These are phyloP conservation scores for Populus simonii DNA, from an alignment of 345 rosid species.

Conservation along the genomic window DNA sequence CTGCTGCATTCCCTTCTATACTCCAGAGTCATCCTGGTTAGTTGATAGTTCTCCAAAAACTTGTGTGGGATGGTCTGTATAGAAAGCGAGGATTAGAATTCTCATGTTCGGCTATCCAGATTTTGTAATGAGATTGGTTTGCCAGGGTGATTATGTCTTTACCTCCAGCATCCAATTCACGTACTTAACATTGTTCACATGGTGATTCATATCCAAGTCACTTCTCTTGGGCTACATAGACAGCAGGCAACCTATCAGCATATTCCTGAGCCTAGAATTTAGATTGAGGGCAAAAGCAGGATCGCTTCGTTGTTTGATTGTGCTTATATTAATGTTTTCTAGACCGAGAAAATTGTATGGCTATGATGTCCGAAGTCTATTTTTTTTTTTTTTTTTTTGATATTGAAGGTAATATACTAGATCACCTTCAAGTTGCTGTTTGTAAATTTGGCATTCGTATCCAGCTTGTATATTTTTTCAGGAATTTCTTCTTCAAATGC, in stretches of 20 bases:
- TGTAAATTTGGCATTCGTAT: slow-evolving; percentile 42
- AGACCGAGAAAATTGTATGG: not conserved
- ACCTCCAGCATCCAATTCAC: slow-evolving; percentile 77
- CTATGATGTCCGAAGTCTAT: not conserved
- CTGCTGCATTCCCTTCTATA: slow-evolving; percentile 59
- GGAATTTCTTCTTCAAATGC: slow-evolving; percentile 53
- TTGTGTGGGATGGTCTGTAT: slow-evolving; percentile 51
- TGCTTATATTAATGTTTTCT: not conserved
- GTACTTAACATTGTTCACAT: slow-evolving; percentile 70
- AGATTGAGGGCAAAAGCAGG: not conserved
- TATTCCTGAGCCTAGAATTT: not conserved
- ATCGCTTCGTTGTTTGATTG: not conserved
- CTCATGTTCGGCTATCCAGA: not conserved
- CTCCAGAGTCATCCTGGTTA: slow-evolving; percentile 42
- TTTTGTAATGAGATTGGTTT: not conserved
- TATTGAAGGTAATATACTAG: not conserved
- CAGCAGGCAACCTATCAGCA: not conserved
- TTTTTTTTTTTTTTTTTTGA: too few species aligned
- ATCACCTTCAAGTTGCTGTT: slow-evolving; percentile 46
- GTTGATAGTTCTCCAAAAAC: slow-evolving; percentile 44
- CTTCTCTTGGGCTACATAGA: slow-evolving; percentile 47
- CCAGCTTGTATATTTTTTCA: slow-evolving; percentile 54
- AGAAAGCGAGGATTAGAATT: not conserved
- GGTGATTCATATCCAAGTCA: slow-evolving; percentile 74
- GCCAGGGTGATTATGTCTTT: not conserved